phyloP scores from a whole-genome alignment of 116 monocot species.

The Papilionanthe hybrid region DNA sequence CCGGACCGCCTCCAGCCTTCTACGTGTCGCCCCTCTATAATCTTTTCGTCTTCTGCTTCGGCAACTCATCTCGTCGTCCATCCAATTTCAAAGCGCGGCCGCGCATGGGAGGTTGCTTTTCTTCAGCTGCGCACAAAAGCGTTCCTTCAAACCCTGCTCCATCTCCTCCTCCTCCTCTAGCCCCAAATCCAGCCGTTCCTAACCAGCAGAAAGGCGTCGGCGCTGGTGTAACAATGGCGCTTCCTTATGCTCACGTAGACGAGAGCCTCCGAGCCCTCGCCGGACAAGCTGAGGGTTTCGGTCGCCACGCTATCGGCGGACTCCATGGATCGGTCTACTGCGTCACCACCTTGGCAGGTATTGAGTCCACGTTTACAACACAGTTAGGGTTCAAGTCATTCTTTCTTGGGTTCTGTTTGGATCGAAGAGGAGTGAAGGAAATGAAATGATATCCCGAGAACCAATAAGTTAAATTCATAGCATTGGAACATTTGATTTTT shows the following conservation, averaged over 20 bases:
- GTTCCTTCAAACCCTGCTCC: not conserved
- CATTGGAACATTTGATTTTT: not conserved
- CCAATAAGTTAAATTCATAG: too few species aligned
- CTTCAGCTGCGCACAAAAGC: not conserved
- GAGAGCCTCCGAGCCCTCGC: constrained; percentile 44
- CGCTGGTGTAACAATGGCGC: constrained; percentile 5
- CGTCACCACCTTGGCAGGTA: constrained; percentile 64
- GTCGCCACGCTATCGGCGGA: constrained; percentile 64
- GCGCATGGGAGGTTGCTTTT: constrained; percentile 5
- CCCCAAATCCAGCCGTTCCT: not conserved
- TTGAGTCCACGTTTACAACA: not conserved
- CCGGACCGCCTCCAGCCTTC: too few species aligned
- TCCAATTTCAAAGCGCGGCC: not conserved
- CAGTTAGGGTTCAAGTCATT: not conserved
- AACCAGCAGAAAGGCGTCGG: not conserved
- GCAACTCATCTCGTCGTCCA: not conserved
- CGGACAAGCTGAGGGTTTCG: constrained; percentile 80
- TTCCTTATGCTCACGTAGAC: constrained; percentile 56
- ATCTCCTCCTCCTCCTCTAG: too few species aligned
- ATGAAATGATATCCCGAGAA: not conserved
- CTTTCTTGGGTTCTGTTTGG: not conserved
- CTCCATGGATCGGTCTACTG: constrained; percentile 55
- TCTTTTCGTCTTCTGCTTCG: too few species aligned
- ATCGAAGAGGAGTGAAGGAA: not conserved
- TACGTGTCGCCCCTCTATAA: too few species aligned